phyloP scores from a whole-genome alignment of 2,329 filamentous ascomycete species.

The Colletotrichum chrysophilum region DNA sequence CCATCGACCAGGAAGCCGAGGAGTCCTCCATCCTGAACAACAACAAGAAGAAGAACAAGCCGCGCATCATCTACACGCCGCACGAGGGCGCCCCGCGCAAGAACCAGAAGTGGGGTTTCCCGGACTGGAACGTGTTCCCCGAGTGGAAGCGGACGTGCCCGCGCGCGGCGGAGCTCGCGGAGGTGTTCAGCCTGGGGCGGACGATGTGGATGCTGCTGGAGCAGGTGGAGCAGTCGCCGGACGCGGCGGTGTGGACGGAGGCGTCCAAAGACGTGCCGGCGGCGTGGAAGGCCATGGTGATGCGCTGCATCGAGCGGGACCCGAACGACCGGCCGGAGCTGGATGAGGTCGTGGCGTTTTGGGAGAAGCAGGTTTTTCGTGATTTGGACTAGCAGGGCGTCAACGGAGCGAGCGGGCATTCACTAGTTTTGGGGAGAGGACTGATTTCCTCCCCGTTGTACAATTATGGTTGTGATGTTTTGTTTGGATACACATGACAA shows the following conservation, averaged over 20 bases:
- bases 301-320: conserved; percentile 13
- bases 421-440: background rate
- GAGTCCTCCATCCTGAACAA: background rate
- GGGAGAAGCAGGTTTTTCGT: background rate
- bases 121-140: conserved; percentile 24
- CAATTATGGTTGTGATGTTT: background rate
- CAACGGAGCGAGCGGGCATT: background rate
- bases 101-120: conserved; percentile 20
- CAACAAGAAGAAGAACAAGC: background rate
- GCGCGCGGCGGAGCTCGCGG: conserved; percentile 23
- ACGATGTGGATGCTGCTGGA: conserved; percentile 26
- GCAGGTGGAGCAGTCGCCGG: conserved; percentile 17
- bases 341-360: conserved; percentile 19
- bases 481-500: background rate
- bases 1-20: conserved; percentile 17
- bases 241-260: conserved; percentile 6
- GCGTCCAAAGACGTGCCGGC: conserved; percentile 11
- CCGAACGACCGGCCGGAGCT: conserved; percentile 19
- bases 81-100: conserved; percentile 9
- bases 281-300: conserved; percentile 14
- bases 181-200: conserved; percentile 25
- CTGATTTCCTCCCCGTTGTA: background rate
- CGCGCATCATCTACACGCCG: conserved; percentile 20
- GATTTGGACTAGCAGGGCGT: background rate
- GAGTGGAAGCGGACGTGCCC: conserved; percentile 23